Conservation (phyloP, 2,329 filamentous ascomycete genomes). For the Pseudogymnoascus sp. region DNA sequence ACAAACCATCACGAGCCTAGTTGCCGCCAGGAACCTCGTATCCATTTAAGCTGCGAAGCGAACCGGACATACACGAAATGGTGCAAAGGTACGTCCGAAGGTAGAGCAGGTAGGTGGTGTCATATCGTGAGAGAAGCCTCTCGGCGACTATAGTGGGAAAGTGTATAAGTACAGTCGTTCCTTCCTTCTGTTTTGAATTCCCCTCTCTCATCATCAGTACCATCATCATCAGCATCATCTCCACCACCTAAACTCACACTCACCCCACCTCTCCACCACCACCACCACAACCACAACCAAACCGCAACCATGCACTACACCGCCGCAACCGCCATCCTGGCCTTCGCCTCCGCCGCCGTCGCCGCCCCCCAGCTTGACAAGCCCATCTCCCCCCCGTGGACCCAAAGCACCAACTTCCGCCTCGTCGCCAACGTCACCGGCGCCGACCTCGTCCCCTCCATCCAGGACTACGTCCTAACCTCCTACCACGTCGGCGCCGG, state of each 20-base stretch:
- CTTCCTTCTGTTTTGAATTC: background rate
- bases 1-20: background rate
- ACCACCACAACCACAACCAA: background rate
- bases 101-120: background rate
- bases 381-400: constrained; percentile 15
- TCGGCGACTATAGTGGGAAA: background rate
- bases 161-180: background rate
- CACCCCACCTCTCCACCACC: background rate
- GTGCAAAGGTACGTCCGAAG: background rate
- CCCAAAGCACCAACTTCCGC: constrained; percentile 26
- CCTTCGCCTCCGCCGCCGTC: constrained; percentile 15
- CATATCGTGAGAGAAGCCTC: background rate
- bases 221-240: background rate
- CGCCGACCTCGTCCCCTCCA: constrained; percentile 32
- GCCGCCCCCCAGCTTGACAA: constrained; percentile 9
- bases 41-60: background rate
- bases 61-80: background rate
- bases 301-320: constrained; percentile 7
- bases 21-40: background rate
- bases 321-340: constrained; percentile 10
- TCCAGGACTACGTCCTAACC: constrained; percentile 33
- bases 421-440: constrained; percentile 38
- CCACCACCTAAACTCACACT: background rate
- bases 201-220: background rate
- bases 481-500: constrained; percentile 38